Evolutionary conservation across 768 basidiomycete genomes (phyloP).

Genomic region (Tricholoma saponaceum): DNA sequence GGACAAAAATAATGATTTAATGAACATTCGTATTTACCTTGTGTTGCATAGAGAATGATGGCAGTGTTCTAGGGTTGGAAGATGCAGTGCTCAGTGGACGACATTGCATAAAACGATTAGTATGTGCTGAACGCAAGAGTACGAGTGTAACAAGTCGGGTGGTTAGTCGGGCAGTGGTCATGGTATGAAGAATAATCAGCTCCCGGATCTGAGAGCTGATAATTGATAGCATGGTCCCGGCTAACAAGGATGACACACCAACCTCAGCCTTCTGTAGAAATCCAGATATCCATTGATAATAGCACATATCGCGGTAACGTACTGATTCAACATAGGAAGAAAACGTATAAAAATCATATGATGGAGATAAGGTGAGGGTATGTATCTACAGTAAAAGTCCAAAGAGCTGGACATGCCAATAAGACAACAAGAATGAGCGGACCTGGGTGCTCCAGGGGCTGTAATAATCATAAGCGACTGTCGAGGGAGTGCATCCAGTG

Average conservation of each 20-base stretch:
- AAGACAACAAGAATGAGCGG: constrained; percentile 21
- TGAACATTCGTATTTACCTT: constrained; percentile 42
- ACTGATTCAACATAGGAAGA: constrained; percentile 21
- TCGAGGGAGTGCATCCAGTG: constrained; percentile 15
- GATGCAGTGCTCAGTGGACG: neutral
- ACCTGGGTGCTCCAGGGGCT: constrained; percentile 26
- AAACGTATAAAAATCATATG: constrained; percentile 27
- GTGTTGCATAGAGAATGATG: constrained; percentile 73
- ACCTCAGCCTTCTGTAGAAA: neutral
- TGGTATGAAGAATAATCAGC: too few species aligned
- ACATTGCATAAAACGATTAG: neutral
- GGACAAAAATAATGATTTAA: neutral
- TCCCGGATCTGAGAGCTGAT: too few species aligned
- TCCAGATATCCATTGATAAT: constrained; percentile 16
- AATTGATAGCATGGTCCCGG: too few species aligned
- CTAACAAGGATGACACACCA: too few species aligned
- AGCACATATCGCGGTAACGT: constrained; percentile 18
- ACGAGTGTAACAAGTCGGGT: neutral
- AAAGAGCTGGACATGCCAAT: constrained; percentile 26
- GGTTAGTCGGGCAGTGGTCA: neutral
- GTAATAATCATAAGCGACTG: constrained; percentile 23
- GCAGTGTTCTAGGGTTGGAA: constrained; percentile 47
- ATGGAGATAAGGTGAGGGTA: constrained; percentile 35
- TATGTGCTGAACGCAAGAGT: neutral
- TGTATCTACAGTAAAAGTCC: constrained; percentile 35